Percentiles rank a stretch among this genome's conserved stretches.
These are phyloP conservation scores for Linum tenue DNA, from an alignment of 345 rosid genomes.

Conservation along the genomic window DNA sequence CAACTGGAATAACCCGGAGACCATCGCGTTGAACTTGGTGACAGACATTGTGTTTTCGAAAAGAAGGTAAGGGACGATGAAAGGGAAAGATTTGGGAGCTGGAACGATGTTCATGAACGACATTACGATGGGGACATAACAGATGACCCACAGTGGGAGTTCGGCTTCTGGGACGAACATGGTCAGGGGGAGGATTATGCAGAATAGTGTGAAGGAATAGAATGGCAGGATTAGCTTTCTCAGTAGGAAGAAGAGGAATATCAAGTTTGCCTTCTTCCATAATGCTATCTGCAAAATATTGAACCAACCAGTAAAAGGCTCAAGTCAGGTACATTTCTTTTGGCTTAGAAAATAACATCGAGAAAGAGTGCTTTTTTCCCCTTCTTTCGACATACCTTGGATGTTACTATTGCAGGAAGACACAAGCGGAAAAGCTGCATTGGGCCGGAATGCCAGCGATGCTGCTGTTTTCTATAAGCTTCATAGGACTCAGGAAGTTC, in stretches of 20 bases:
- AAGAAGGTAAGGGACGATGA: constrained; percentile 76
- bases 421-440: constrained; percentile 90
- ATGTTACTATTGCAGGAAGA: constrained; percentile 60
- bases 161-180: constrained; percentile 88
- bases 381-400: constrained; percentile 38
- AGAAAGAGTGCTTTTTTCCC: background rate
- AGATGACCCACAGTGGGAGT: constrained; percentile 79
- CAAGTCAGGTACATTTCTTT: background rate
- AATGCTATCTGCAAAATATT: constrained; percentile 47
- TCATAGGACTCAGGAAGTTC: constrained; percentile 86
- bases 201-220: constrained; percentile 82
- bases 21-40: constrained; percentile 84
- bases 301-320: constrained; percentile 3
- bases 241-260: constrained; percentile 61
- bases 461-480: constrained; percentile 90
- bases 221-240: constrained; percentile 87
- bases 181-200: constrained; percentile 78
- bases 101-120: constrained; percentile 85
- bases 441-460: constrained; percentile 93
- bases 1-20: constrained; percentile 68
- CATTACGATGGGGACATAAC: constrained; percentile 70
- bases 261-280: constrained; percentile 76
- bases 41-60: constrained; percentile 90
- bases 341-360: background rate
- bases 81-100: constrained; percentile 67